Conservation (phyloP, 2,329 filamentous ascomycete species). For the Sporothrix protearum region DNA sequence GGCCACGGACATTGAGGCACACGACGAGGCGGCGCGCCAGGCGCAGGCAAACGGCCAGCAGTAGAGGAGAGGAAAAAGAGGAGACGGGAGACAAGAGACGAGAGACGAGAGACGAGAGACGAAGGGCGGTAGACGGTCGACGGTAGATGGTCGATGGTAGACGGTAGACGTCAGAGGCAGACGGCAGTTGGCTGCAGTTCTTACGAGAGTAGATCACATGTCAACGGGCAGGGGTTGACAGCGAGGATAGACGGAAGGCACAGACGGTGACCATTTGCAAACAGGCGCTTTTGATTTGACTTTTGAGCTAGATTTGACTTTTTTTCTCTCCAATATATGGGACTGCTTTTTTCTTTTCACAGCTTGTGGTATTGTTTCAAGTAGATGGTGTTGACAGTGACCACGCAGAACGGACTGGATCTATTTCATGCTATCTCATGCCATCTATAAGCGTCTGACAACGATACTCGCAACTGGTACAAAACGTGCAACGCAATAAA, state of each 20-base stretch:
- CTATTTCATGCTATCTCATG: not conserved
- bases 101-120: not conserved
- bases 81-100: not conserved
- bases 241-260: not conserved
- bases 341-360: not conserved
- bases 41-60: constrained; percentile 30
- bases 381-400: not conserved
- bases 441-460: not conserved
- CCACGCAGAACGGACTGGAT: not conserved
- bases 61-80: not conserved
- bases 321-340: not conserved
- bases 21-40: constrained; percentile 66
- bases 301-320: not conserved
- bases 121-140: not conserved
- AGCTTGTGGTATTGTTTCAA: not conserved
- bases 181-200: no score
- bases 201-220: no score
- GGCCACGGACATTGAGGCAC: constrained; percentile 88
- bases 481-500: not conserved
- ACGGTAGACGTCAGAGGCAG: no score
- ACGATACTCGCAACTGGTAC: not conserved
- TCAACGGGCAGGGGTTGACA: no score
- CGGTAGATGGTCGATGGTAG: not conserved
- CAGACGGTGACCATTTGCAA: not conserved
- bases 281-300: not conserved